These are phyloP conservation scores for Talaromyces amestolkiae DNA, from an alignment of 2,329 filamentous ascomycete species.

Conservation along the genomic window DNA sequence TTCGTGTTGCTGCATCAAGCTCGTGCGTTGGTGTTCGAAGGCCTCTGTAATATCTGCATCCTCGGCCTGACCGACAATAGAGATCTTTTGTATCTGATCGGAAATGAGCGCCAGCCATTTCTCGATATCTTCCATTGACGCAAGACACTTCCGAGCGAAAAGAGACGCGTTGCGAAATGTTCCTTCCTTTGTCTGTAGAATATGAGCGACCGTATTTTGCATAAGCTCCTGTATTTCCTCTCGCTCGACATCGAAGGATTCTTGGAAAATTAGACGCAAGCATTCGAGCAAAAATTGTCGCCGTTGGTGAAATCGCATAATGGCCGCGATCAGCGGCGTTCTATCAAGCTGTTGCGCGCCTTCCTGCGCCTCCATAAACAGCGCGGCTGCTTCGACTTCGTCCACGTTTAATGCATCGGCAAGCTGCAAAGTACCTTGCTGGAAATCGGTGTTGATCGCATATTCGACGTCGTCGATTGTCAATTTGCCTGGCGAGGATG, in stretches of 20 bases:
- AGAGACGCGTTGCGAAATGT: constrained; percentile 53
- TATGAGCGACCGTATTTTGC: constrained; percentile 54
- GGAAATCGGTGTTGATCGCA: constrained; percentile 79
- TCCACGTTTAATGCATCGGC: constrained; percentile 88
- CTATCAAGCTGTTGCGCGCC: constrained; percentile 68
- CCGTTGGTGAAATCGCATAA: constrained; percentile 85
- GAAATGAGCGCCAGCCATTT: constrained; percentile 70
- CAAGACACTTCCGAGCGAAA: constrained; percentile 72
- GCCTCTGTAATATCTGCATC: constrained; percentile 69
- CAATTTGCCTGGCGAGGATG: constrained; percentile 63
- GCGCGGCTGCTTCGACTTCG: constrained; percentile 76
- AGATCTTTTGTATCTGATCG: constrained; percentile 72
- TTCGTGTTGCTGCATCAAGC: constrained; percentile 86
- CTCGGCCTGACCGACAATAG: constrained; percentile 67
- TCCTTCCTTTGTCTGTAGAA: constrained; percentile 57
- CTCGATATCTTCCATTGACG: constrained; percentile 73
- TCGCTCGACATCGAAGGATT: constrained; percentile 62
- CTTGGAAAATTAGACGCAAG: constrained; percentile 73
- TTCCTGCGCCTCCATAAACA: constrained; percentile 71
- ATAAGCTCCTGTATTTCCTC: constrained; percentile 55
- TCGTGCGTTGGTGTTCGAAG: constrained; percentile 74
- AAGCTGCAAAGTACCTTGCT: constrained; percentile 74
- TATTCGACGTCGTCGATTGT: constrained; percentile 71
- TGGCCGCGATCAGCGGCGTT: constrained; percentile 70
- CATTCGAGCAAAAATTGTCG: constrained; percentile 80